phyloP scores from a whole-genome alignment of 352 stramenopile genomes.

The Globisporangium okanoganense region DNA sequence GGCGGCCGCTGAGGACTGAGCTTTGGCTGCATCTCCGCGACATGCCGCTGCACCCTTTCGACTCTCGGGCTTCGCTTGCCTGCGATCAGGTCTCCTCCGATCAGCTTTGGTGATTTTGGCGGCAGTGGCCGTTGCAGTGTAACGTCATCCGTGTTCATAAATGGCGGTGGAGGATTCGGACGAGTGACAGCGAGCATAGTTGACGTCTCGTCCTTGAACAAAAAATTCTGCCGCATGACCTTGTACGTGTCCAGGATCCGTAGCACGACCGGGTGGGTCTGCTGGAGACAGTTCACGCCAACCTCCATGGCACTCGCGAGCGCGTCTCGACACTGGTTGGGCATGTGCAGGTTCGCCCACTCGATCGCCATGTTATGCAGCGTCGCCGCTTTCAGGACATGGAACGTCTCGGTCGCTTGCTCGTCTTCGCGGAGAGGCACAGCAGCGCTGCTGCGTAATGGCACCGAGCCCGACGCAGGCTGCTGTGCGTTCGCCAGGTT shows the following conservation, averaged over 20 bases:
- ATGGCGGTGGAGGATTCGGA: conserved; percentile 4
- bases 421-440: background rate
- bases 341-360: conserved; percentile 61
- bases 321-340: conserved; percentile 50
- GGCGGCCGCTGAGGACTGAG: conserved; percentile 20
- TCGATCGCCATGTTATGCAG: conserved; percentile 75
- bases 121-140: conserved; percentile 20
- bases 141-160: conserved; percentile 10
- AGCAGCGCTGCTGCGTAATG: background rate
- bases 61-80: conserved; percentile 10
- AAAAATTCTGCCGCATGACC: conserved; percentile 59
- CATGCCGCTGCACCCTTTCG: conserved; percentile 10
- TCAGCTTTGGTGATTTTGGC: conserved; percentile 16
- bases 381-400: conserved; percentile 48
- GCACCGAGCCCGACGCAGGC: background rate
- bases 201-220: conserved; percentile 25
- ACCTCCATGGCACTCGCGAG: conserved; percentile 63
- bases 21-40: background rate
- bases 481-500: conserved; percentile 34
- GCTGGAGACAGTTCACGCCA: conserved; percentile 40
- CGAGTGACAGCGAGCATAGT: background rate
- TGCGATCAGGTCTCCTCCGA: background rate
- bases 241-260: conserved; percentile 68
- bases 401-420: conserved; percentile 36
- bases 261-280: conserved; percentile 50